phyloP scores from a whole-genome alignment of 148 eudicot species.

The Talinum fruticosum region DNA sequence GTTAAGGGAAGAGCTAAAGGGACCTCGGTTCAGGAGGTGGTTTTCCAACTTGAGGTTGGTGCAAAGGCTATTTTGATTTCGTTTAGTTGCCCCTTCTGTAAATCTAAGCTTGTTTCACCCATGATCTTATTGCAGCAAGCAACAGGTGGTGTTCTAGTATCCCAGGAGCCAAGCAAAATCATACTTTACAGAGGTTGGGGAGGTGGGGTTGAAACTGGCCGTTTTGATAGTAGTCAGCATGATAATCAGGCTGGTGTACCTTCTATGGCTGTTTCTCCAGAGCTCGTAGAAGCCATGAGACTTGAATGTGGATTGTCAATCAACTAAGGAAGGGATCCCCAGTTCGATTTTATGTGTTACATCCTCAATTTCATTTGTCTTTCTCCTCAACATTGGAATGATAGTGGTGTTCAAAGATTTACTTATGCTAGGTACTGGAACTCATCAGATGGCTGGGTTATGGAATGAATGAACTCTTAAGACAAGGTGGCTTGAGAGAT shows the following conservation, averaged over 20 bases:
- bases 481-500: no score
- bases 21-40: conserved; percentile 84
- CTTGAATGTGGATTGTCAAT: conserved; percentile 75
- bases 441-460: neutral
- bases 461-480: no score
- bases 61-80: neutral
- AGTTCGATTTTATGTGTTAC: neutral
- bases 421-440: neutral
- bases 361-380: neutral
- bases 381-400: neutral
- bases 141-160: conserved; percentile 76
- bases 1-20: conserved; percentile 96
- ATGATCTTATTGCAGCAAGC: conserved; percentile 58
- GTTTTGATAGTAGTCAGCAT: conserved; percentile 16
- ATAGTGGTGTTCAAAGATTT: neutral
- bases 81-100: conserved; percentile 1
- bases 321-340: conserved; percentile 23
- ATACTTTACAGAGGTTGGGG: conserved; percentile 97
- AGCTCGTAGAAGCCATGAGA: conserved; percentile 82
- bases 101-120: conserved; percentile 13
- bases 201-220: conserved; percentile 35
- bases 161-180: conserved; percentile 91
- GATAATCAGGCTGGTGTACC: conserved; percentile 14
- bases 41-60: conserved; percentile 77
- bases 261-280: conserved; percentile 52